Conservation (phyloP, 768 basidiomycete species). For the Guyanaporus albipodus region DNA sequence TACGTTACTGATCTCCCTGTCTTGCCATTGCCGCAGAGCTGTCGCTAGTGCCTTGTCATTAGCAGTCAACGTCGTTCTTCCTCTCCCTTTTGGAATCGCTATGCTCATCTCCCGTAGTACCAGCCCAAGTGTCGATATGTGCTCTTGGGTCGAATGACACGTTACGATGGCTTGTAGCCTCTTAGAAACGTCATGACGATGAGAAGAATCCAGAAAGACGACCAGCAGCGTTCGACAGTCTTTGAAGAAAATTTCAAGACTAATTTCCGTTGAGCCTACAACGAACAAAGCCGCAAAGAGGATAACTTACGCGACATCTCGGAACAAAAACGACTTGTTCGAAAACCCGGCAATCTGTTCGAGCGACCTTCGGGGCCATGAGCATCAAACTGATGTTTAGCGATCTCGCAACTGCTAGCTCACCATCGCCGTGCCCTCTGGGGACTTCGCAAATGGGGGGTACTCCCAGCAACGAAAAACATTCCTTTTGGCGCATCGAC, state of each 20-base stretch:
- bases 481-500: conserved; percentile 78
- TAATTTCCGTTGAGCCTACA: conserved; percentile 26
- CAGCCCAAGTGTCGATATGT: conserved; percentile 42
- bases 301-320: conserved; percentile 77
- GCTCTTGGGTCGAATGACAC: conserved; percentile 36
- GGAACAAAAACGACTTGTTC: conserved; percentile 82
- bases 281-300: background rate
- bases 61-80: conserved; percentile 3
- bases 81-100: conserved; percentile 20
- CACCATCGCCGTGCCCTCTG: conserved; percentile 84
- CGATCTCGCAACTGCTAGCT: conserved; percentile 14
- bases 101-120: conserved; percentile 39
- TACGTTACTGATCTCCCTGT: conserved; percentile 89
- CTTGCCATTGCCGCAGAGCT: conserved; percentile 83
- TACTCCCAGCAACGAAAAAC: conserved; percentile 81
- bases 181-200: conserved; percentile 56
- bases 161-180: conserved; percentile 47
- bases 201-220: conserved; percentile 70
- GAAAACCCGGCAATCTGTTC: conserved; percentile 74
- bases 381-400: conserved; percentile 1
- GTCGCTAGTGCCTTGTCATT: conserved; percentile 49
- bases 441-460: conserved; percentile 73
- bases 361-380: conserved; percentile 53
- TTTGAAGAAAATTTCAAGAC: conserved; percentile 88
- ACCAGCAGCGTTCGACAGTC: conserved; percentile 86